A percentile compares a stretch with the other conserved stretches of the same genome.
These are phyloP conservation scores for Plasmodium cynomolgi DNA, from an alignment of 169 alveolate genomes.

Conservation along the genomic window DNA sequence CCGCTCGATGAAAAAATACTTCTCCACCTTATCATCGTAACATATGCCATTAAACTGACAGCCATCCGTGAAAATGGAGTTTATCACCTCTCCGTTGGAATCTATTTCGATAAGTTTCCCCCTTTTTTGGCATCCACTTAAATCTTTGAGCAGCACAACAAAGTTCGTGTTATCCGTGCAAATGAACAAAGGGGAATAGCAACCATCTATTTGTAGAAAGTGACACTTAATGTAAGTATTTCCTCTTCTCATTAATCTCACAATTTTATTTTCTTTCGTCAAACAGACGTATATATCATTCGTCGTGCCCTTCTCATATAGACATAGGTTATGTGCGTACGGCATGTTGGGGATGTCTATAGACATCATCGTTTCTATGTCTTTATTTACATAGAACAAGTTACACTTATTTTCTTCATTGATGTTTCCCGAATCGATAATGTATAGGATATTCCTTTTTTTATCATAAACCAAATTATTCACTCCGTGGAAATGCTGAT, in stretches of 20 bases:
- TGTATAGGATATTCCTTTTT: slow-evolving; percentile 26
- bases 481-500: slow-evolving; percentile 18
- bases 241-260: slow-evolving; percentile 60
- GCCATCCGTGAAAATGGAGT: slow-evolving; percentile 50
- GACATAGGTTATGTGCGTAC: slow-evolving; percentile 54
- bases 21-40: slow-evolving; percentile 35
- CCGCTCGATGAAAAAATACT: slow-evolving; percentile 59
- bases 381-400: slow-evolving; percentile 68
- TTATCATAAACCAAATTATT: slow-evolving; percentile 36
- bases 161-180: slow-evolving; percentile 56
- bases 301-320: slow-evolving; percentile 36
- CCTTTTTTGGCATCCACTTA: slow-evolving; percentile 45
- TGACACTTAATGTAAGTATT: slow-evolving; percentile 37
- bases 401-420: slow-evolving; percentile 63
- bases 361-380: slow-evolving; percentile 58
- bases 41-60: slow-evolving; percentile 71
- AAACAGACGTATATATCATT: slow-evolving; percentile 43
- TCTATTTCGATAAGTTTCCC: slow-evolving; percentile 63
- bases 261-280: slow-evolving; percentile 66
- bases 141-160: slow-evolving; percentile 67
- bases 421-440: slow-evolving; percentile 70
- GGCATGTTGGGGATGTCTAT: slow-evolving; percentile 18
- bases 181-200: slow-evolving; percentile 64
- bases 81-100: slow-evolving; percentile 51
- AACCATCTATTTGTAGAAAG: slow-evolving; percentile 44